Evolutionary conservation across 176 grass and related monocot species (phyloP).

Genomic region (Poa pratensis): DNA sequence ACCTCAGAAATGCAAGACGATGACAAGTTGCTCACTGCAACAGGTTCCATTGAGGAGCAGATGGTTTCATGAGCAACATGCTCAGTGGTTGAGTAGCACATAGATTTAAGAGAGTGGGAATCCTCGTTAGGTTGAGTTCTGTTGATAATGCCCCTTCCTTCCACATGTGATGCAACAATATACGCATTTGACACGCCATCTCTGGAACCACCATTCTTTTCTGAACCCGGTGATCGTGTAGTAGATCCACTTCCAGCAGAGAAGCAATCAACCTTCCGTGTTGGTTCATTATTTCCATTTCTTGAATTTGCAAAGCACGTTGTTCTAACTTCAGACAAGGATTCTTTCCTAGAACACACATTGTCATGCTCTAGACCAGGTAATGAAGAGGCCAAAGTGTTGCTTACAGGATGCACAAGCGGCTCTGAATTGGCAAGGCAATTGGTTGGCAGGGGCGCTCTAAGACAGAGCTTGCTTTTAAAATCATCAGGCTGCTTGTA

Average conservation of each 20-base stretch:
- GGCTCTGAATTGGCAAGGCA: conserved; percentile 34
- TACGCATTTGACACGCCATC: conserved; percentile 24
- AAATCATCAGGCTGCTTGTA: conserved; percentile 39
- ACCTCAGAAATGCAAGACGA: conserved; percentile 34
- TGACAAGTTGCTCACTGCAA: neutral
- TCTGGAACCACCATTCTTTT: conserved; percentile 37
- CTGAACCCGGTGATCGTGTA: neutral
- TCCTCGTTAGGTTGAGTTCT: conserved; percentile 14
- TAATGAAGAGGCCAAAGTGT: conserved; percentile 19
- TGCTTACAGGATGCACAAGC: conserved; percentile 21
- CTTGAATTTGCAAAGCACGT: conserved; percentile 4
- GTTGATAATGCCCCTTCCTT: conserved; percentile 15
- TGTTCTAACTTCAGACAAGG: conserved; percentile 13
- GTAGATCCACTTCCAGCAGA: conserved; percentile 22
- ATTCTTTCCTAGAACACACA: conserved; percentile 22
- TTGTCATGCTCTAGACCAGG: conserved; percentile 12
- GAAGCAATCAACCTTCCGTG: conserved; percentile 16
- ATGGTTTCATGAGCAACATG: conserved; percentile 23
- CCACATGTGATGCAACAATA: conserved; percentile 1
- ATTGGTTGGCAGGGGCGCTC: conserved; percentile 41
- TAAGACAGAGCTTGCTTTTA: conserved; percentile 37
- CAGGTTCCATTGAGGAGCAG: conserved; percentile 17
- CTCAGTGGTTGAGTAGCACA: conserved; percentile 25
- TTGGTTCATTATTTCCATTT: conserved; percentile 40
- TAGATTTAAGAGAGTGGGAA: conserved; percentile 27